Conservation (phyloP, 345 rosid genomes). For the Euphorbia tirucalli region DNA sequence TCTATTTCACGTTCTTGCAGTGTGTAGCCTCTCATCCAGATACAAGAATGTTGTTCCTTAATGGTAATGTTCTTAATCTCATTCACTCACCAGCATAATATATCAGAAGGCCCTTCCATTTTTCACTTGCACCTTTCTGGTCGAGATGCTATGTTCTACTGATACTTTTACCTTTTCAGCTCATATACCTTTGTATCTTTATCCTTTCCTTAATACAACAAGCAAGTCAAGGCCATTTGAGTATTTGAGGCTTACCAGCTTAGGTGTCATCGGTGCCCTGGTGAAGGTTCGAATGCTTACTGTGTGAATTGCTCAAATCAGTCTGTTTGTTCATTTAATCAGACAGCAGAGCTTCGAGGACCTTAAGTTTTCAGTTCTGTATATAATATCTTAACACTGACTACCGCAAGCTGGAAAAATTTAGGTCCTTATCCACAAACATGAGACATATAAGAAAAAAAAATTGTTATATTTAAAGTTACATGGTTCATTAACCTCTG, state of each 20-base stretch:
- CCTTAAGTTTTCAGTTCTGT: too few species aligned
- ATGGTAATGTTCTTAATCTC: conserved; percentile 51
- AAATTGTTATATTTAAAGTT: background rate
- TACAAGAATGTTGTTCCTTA: conserved; percentile 87
- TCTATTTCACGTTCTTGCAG: conserved; percentile 44
- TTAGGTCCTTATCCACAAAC: background rate
- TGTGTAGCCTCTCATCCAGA: conserved; percentile 99
- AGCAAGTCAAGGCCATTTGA: conserved; percentile 98
- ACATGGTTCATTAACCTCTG: background rate
- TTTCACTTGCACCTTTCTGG: conserved; percentile 1
- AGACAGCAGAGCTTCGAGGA: too few species aligned
- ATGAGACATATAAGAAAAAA: background rate
- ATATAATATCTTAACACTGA: background rate
- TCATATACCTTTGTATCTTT: conserved; percentile 90
- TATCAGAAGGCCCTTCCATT: background rate
- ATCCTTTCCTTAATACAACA: conserved; percentile 91
- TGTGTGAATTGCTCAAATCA: conserved; percentile 1
- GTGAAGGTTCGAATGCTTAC: conserved; percentile 64
- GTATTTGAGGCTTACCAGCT: conserved; percentile 90
- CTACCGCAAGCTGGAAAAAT: background rate
- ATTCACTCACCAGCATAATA: conserved; percentile 2
- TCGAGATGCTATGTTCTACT: background rate
- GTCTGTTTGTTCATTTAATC: background rate
- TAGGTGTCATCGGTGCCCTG: conserved; percentile 98
- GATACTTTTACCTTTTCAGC: conserved; percentile 44